Evolutionary conservation across 2,329 filamentous ascomycete species (phyloP).

Genomic region (Falciphora oryzae): DNA sequence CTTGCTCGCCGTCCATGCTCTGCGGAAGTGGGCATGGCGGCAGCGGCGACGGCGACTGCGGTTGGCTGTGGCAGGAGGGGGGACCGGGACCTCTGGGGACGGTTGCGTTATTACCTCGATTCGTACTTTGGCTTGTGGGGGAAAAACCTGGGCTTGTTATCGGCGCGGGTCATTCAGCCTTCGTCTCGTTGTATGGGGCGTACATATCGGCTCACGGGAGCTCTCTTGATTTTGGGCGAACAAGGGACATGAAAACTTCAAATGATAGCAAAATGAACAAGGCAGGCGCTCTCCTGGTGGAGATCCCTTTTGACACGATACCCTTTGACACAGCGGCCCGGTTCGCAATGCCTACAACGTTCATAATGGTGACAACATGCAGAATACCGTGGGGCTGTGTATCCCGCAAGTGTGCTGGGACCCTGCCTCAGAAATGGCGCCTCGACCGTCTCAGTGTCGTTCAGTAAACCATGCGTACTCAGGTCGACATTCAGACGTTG

Average conservation of each 20-base stretch:
- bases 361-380: background rate
- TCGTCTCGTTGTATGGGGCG: background rate
- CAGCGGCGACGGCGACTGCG: no score
- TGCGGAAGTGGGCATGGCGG: background rate
- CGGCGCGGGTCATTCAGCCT: background rate
- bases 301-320: background rate
- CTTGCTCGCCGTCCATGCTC: background rate
- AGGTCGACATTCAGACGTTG: no score
- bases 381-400: background rate
- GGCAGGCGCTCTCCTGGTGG: conserved; percentile 1
- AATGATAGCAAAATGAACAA: conserved; percentile 9
- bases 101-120: conserved; percentile 1
- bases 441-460: no score
- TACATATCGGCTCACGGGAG: background rate
- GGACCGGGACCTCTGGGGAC: background rate
- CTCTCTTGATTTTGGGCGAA: conserved; percentile 1
- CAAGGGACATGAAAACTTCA: conserved; percentile 6
- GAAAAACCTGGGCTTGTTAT: background rate
- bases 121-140: background rate
- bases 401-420: background rate
- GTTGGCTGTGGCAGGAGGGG: no score
- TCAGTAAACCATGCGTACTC: no score
- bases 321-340: background rate
- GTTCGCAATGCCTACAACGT: no score
- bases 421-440: no score